phyloP scores from a whole-genome alignment of 176 grass and related monocot genomes.

The Lolium perenne region DNA sequence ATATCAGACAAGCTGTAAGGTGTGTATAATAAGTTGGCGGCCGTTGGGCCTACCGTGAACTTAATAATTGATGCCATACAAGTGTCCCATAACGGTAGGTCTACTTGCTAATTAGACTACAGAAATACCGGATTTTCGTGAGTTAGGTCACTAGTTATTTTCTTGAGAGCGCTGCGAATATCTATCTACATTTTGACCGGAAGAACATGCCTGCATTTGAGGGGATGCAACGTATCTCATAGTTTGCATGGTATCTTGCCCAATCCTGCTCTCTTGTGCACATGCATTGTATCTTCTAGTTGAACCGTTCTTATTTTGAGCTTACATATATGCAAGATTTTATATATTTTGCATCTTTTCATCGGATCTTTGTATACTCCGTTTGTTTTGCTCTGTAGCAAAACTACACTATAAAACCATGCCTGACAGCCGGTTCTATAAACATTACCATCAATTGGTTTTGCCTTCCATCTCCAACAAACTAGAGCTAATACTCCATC shows the following conservation, averaged over 20 bases:
- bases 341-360: no score
- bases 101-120: constrained; percentile 31
- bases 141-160: not conserved
- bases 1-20: constrained; percentile 22
- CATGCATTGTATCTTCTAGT: no score
- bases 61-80: constrained; percentile 27
- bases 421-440: no score
- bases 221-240: not conserved
- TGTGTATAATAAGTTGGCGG: constrained; percentile 26
- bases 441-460: no score
- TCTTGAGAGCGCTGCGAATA: not conserved
- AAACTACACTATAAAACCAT: no score
- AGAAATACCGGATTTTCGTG: not conserved
- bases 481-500: no score
- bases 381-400: no score
- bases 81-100: constrained; percentile 38
- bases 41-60: constrained; percentile 27
- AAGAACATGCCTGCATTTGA: not conserved
- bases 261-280: not conserved
- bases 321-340: no score
- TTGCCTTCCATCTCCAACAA: no score
- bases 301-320: no score
- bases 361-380: no score
- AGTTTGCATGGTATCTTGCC: not conserved
- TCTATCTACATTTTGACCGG: not conserved